Evolutionary conservation across 1,139 yeast species (phyloP), one percentile per base, ranked within the genome.

Genomic region (Debaryomyces psychrophilus): DNA sequence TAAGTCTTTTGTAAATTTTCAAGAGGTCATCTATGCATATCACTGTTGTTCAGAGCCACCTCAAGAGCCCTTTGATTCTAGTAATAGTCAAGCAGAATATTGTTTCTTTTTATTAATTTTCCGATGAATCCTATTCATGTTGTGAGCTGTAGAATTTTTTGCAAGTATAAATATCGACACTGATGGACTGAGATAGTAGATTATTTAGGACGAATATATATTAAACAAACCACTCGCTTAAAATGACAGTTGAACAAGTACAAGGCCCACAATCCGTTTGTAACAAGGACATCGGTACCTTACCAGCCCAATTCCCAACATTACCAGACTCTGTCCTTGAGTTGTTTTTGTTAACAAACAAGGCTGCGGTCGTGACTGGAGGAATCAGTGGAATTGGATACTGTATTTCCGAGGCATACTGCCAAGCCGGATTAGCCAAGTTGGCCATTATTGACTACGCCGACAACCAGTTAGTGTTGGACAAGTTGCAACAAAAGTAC

Each of bases 351-450:
- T 65, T 73, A 52, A 58, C 60, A 8, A 67, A 63, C 15, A 73
- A 73, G 60, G 57, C 66, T 17, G 77, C 77, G 8, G 68, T 68
- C 20, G 61, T 73, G 41, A 73, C 78, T 28, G 79, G 79, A 8
- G 77, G 77, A 29, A 73, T 74, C 37, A 65, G 76, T 50, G 77
- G 77, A 37, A 73, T 73, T 46, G 79, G 79, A 6, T 71, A 62
- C 48, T 74, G 66, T n/a, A 68, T 73, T 31, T 67, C 73, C 31
- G 78, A 73, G 53, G 73, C 74, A 6, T 75, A 68, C 58, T 71
- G 75, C 38, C 79, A 73, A 60, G 79, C 79, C 3, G 77, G 77
- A 6, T 51, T 65, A 17, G 55, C 67, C 41, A 69, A 73, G 54
- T 69, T 75, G 55, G 78, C 77, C 26, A 71, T 75, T 44, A 62